Percentiles rank a stretch among this genome's conserved stretches.
Evolutionary conservation across 2,329 filamentous ascomycete species (phyloP).

Genomic region (Pyricularia grisea): DNA sequence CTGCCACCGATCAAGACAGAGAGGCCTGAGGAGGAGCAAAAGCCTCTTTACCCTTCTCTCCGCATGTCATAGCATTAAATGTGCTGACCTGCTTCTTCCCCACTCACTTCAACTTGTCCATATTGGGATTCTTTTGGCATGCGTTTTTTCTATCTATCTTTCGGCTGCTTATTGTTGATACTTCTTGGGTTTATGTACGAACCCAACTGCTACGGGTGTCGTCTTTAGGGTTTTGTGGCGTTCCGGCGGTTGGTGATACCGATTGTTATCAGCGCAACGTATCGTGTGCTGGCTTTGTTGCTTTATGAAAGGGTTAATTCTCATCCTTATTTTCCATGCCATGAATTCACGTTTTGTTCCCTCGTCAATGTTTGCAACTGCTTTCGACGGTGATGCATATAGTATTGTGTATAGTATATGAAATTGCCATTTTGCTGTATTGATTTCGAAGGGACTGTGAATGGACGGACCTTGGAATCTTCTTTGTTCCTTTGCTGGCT

Average conservation of each 20-base stretch:
- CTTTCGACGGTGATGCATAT: not conserved
- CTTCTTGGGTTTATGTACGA: not conserved
- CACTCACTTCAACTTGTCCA: not conserved
- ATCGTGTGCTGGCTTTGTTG: not conserved
- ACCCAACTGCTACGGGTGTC: not conserved
- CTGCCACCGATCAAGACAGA: constrained; percentile 21
- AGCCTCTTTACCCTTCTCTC: constrained; percentile 8
- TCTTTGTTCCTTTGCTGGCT: not conserved
- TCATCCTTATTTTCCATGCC: not conserved
- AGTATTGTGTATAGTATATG: not conserved
- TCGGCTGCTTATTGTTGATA: not conserved
- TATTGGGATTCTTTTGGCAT: not conserved
- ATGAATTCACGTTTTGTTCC: not conserved
- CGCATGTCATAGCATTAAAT: not conserved
- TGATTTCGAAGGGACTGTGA: not conserved
- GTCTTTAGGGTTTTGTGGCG: not conserved
- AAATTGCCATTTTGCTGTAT: not conserved
- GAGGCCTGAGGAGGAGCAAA: constrained; percentile 1
- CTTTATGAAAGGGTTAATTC: not conserved
- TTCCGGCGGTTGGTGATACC: not conserved
- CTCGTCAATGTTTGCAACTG: not conserved
- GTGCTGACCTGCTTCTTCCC: not conserved
- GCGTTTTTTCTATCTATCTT: not conserved
- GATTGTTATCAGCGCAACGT: not conserved
- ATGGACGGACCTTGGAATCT: no score